A percentile compares a stretch with the other conserved stretches of the same genome.
Conservation (phyloP, 495 filamentous ascomycete genomes). For the Hypoxylon trugodes region DNA sequence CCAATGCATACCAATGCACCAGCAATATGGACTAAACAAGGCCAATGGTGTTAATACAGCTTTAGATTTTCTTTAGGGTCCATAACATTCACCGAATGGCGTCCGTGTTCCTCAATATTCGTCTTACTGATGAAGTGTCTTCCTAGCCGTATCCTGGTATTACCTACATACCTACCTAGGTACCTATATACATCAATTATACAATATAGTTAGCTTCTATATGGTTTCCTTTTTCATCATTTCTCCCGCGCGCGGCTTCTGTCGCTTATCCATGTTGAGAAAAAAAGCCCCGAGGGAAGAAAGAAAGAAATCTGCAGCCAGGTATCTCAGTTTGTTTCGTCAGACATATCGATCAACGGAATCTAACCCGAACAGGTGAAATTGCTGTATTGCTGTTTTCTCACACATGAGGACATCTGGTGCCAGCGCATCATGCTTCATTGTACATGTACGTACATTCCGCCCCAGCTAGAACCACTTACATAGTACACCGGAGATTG, state of each 20-base stretch:
- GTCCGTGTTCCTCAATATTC: conserved; percentile 9
- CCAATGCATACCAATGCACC: conserved; percentile 4
- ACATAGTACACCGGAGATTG: conserved; percentile 28
- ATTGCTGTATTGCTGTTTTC: conserved; percentile 39
- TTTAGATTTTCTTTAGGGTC: background rate
- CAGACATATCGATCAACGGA: conserved; percentile 38
- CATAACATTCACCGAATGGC: conserved; percentile 29
- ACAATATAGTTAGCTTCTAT: background rate
- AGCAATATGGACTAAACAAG: conserved; percentile 4
- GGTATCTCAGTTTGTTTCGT: conserved; percentile 27
- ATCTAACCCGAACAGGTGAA: conserved; percentile 37
- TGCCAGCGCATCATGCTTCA: conserved; percentile 40
- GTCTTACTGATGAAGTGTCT: conserved; percentile 16
- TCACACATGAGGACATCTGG: conserved; percentile 31
- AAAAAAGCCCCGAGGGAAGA: background rate
- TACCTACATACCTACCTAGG: conserved; percentile 6
- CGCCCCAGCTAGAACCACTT: conserved; percentile 19
- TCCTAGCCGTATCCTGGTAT: conserved; percentile 12
- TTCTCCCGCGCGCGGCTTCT: background rate
- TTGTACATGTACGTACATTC: conserved; percentile 31
- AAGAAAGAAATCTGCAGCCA: conserved; percentile 16
- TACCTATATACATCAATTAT: background rate
- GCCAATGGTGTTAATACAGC: conserved; percentile 9
- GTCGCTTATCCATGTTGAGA: conserved; percentile 17
- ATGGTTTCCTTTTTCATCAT: background rate